Percentiles rank a stretch among this genome's conserved stretches.
Conservation (phyloP, 2,329 filamentous ascomycete species). For the Aureobasidium sp. region DNA sequence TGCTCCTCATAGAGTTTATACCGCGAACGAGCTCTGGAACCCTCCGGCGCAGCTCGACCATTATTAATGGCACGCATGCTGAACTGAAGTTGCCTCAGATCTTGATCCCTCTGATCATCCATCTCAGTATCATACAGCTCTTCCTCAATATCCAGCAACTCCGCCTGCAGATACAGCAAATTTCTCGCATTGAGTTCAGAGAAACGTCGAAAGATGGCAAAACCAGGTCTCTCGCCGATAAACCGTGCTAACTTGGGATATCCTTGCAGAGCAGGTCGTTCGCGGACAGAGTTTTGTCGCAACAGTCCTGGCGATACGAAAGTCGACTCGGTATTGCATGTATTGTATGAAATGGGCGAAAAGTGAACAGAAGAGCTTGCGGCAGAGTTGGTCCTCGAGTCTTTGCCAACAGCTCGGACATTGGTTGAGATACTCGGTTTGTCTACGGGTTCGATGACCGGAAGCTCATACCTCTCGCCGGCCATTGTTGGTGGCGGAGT, state of each 20-base stretch:
- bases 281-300: conserved; percentile 17
- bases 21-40: background rate
- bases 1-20: conserved; percentile 14
- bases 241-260: conserved; percentile 21
- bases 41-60: background rate
- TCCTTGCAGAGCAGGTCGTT: conserved; percentile 18
- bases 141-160: conserved; percentile 22
- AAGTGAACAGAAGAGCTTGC: conserved; percentile 4
- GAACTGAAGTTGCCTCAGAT: conserved; percentile 19
- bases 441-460: background rate
- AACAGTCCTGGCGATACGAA: conserved; percentile 16
- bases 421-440: conserved; percentile 7
- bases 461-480: conserved; percentile 2
- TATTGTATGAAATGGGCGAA: conserved; percentile 3
- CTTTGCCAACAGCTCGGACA: background rate
- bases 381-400: background rate
- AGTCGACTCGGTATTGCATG: conserved; percentile 6
- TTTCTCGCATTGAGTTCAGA: conserved; percentile 22
- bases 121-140: conserved; percentile 21
- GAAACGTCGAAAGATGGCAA: conserved; percentile 23
- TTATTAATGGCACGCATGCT: conserved; percentile 6
- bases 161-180: conserved; percentile 24
- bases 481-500: conserved; percentile 1
- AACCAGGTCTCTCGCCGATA: conserved; percentile 19
- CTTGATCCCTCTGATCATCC: conserved; percentile 13